Base-by-base conservation (phyloP, 441 rosid genomes). In the Bruguiera hainesii region DNA sequence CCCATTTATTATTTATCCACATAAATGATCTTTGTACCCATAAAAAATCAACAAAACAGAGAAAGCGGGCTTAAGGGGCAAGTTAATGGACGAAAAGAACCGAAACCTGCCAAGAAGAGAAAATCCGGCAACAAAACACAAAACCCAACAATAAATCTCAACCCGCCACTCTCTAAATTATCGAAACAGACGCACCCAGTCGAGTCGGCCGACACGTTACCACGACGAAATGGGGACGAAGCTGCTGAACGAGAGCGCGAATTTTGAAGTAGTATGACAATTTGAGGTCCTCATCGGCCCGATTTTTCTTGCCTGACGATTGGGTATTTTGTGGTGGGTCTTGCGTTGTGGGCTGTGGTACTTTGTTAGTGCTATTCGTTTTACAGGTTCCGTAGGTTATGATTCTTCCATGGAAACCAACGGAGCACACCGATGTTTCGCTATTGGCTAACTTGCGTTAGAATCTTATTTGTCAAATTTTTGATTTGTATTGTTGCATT, bases 161-260 rank as follows among this genome's bases (percentile, higher is more conserved):
- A 37, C 46, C 15, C 10, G 11, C 60, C 56, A 7, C 31, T 53
- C 55, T 13, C 11, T 28, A 11, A 5, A n/a, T 7, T 13, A 2
- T 1, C 16, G 2, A 4, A 5, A 39, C 37, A 20, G 35, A 20
- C 49, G 50, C 9, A 20, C 18, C 18, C 48, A 62, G 25, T 48
- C n/a, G 61, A 62, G 15, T 48, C n/a, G 61, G 5, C 23, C 7
- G n/a, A 7, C 25, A 10, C 8, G 15, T 30, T 20, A 74, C 81
- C 71, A 65, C 66, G 31, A 74, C 51, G 64, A 78, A 61, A 9
- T 20, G 76, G 62, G 78, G 81, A 51, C 76, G 78, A 68, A 78
- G 78, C 49, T 71, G 72, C 37, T 37, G 67, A 71, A 67, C 56
- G 49, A 71, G 68, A 33, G 68, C 69, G 9, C 76, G 72, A 59